A percentile compares a stretch with the other conserved stretches of the same genome.
Conservation (phyloP, 140 eudicot species). For the Flaveria floridana region DNA sequence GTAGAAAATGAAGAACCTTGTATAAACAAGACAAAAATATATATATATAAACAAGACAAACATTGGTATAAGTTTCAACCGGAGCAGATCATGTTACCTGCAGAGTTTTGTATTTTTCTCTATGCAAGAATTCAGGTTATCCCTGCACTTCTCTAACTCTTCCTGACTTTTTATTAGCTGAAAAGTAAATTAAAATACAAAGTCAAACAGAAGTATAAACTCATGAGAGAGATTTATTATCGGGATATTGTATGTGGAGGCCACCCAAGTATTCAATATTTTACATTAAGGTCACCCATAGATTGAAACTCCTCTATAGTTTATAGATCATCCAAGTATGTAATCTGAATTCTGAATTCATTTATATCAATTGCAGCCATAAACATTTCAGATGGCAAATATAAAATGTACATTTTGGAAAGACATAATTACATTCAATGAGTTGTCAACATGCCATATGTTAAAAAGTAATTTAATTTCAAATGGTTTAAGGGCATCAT, state of each 20-base stretch:
- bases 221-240: constrained; percentile 2
- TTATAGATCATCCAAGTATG: not conserved
- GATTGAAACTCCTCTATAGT: not conserved
- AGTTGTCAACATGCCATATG: not conserved
- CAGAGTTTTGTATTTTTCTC: constrained; percentile 61
- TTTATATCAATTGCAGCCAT: not conserved
- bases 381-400: not conserved
- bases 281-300: not conserved
- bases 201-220: constrained; percentile 4
- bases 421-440: not conserved
- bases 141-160: constrained; percentile 63
- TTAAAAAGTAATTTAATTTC: not conserved
- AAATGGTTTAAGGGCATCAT: not conserved
- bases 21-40: not conserved
- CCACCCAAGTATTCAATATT: not conserved
- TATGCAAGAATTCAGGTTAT: constrained; percentile 53
- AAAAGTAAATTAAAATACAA: constrained; percentile 14
- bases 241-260: constrained; percentile 1
- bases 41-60: not conserved
- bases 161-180: constrained; percentile 52
- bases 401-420: not conserved
- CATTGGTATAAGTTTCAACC: not conserved
- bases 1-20: constrained; percentile 27
- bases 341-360: not conserved
- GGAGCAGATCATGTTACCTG: constrained; percentile 22